A percentile compares a stretch with the other conserved stretches of the same genome.
phyloP scores from a whole-genome alignment of 2,329 filamentous ascomycete genomes.

The Sporothrix luriei region DNA sequence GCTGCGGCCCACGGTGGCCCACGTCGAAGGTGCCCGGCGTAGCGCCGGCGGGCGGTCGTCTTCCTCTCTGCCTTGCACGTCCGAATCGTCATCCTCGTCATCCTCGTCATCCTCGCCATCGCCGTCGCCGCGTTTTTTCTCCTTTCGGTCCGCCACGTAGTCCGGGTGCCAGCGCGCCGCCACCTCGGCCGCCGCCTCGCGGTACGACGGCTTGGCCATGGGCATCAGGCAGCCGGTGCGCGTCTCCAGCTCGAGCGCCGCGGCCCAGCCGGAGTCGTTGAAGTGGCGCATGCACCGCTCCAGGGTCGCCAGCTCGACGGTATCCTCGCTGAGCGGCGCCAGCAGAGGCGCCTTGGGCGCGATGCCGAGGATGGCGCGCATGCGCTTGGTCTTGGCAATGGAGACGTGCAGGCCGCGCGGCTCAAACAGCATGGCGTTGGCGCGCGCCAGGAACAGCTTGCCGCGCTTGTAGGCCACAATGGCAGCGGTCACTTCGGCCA shows the following conservation, averaged over 20 bases:
- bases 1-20: constrained; percentile 10
- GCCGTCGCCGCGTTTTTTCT: neutral
- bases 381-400: constrained; percentile 38
- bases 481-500: constrained; percentile 38
- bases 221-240: constrained; percentile 23
- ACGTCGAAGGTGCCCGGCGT: neutral
- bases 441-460: constrained; percentile 39
- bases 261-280: constrained; percentile 33
- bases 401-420: constrained; percentile 42
- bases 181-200: neutral
- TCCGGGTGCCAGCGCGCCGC: constrained; percentile 10
- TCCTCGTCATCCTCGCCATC: neutral
- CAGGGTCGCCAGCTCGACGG: constrained; percentile 37
- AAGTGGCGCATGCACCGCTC: constrained; percentile 38
- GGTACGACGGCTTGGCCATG: constrained; percentile 23
- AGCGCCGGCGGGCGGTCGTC: constrained; percentile 11
- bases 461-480: constrained; percentile 39
- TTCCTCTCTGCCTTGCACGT: neutral
- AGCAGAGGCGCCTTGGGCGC: constrained; percentile 36
- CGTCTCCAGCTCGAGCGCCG: constrained; percentile 30
- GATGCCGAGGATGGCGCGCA: constrained; percentile 38
- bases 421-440: constrained; percentile 42
- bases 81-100: too few species aligned
- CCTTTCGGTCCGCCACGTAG: neutral
- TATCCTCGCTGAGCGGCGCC: constrained; percentile 36